Percentiles rank a stretch among this genome's conserved stretches.
phyloP scores from a whole-genome alignment of 805 yeast genomes.

The Ogataea ganodermae region DNA sequence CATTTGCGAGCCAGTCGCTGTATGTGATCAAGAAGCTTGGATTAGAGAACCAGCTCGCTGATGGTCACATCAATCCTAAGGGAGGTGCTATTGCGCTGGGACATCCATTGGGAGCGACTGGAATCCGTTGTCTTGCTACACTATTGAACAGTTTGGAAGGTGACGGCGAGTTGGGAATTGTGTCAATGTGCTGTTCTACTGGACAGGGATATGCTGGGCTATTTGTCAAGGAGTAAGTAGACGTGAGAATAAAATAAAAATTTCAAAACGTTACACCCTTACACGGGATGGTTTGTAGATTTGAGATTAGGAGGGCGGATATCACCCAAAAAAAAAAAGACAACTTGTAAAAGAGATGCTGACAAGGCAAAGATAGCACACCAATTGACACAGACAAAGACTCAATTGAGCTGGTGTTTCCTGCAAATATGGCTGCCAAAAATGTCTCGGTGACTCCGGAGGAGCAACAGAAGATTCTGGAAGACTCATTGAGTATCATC shows the following conservation, averaged over 20 bases:
- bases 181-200: conserved; percentile 45
- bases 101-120: conserved; percentile 81
- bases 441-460: conserved; percentile 20
- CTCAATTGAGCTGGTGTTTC: neutral
- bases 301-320: neutral
- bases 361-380: too few species aligned
- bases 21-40: conserved; percentile 19
- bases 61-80: conserved; percentile 66
- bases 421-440: conserved; percentile 17
- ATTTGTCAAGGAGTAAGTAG: conserved; percentile 31
- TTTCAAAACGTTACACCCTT: conserved; percentile 4
- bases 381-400: neutral
- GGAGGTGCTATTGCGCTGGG: conserved; percentile 95
- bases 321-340: neutral
- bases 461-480: conserved; percentile 37
- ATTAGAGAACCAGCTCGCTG: conserved; percentile 25
- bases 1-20: conserved; percentile 40
- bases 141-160: conserved; percentile 37
- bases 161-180: conserved; percentile 37
- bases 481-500: conserved; percentile 52
- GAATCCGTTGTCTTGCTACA: conserved; percentile 38
- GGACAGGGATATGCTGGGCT: conserved; percentile 43
- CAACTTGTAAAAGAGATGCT: neutral
- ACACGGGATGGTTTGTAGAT: conserved; percentile 12
- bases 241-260: neutral